These are phyloP conservation scores for Chloranthus sessilifolius DNA, from an alignment of 164 flowering plant species.

Conservation along the genomic window DNA sequence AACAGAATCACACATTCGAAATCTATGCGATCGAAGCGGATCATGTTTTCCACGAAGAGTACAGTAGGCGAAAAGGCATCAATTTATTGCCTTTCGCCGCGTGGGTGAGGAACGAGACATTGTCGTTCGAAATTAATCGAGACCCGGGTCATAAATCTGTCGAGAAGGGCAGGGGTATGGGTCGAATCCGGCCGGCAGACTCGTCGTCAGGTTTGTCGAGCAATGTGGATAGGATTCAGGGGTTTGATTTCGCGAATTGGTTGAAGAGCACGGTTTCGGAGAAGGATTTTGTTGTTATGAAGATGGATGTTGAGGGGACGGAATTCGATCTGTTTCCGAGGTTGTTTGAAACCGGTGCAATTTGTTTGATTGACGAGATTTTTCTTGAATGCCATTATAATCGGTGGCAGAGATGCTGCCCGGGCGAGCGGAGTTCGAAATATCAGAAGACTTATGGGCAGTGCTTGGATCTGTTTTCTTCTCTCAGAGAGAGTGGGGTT, in stretches of 20 bases:
- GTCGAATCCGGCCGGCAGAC: constrained; percentile 57
- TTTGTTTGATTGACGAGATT: constrained; percentile 92
- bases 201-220: constrained; percentile 18
- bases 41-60: constrained; percentile 63
- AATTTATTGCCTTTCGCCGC: constrained; percentile 86
- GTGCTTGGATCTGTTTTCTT: constrained; percentile 76
- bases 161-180: constrained; percentile 80
- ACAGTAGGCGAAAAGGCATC: constrained; percentile 43
- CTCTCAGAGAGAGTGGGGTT: constrained; percentile 76
- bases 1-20: constrained; percentile 83
- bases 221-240: constrained; percentile 60
- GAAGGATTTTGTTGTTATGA: constrained; percentile 94
- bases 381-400: constrained; percentile 97
- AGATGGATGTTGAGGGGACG: constrained; percentile 99
- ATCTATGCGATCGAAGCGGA: constrained; percentile 95
- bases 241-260: constrained; percentile 96
- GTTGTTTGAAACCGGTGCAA: constrained; percentile 83
- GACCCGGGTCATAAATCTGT: constrained; percentile 50
- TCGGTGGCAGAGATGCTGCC: constrained; percentile 96
- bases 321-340: constrained; percentile 91
- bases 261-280: constrained; percentile 71
- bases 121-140: constrained; percentile 69
- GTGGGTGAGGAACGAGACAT: constrained; percentile 81
- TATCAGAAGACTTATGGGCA: constrained; percentile 79
- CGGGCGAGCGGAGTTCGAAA: constrained; percentile 76